Evolutionary conservation across 129 eudicot species (phyloP).

Genomic region (Flaveria linearis): DNA sequence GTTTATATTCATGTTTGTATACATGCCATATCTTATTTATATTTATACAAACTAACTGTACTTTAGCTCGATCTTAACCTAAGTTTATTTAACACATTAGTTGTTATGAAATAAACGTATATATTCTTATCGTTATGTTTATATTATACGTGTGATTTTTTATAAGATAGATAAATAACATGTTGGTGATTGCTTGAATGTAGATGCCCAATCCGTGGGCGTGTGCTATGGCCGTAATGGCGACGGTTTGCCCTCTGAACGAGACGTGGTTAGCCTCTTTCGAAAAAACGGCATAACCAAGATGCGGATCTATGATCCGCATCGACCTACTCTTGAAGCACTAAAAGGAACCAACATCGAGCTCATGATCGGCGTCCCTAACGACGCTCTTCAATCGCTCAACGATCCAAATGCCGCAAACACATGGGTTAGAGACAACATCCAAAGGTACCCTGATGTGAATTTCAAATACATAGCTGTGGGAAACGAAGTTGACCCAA

Average conservation of each 20-base stretch:
- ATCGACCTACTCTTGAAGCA: slow-evolving; percentile 32
- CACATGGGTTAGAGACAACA: slow-evolving; percentile 54
- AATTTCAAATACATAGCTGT: slow-evolving; percentile 57
- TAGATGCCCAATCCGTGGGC: slow-evolving; percentile 41
- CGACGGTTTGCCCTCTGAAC: slow-evolving; percentile 39
- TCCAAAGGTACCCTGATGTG: slow-evolving; percentile 39
- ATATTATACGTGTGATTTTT: not conserved
- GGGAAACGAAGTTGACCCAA: slow-evolving; percentile 54
- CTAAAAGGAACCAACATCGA: slow-evolving; percentile 40
- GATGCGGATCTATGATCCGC: slow-evolving; percentile 42
- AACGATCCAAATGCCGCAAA: slow-evolving; percentile 32
- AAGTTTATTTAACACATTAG: too few species aligned
- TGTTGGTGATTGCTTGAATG: not conserved
- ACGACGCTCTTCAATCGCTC: slow-evolving; percentile 29
- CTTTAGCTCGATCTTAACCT: too few species aligned
- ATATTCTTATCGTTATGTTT: not conserved
- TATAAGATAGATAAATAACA: not conserved
- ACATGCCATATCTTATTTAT: too few species aligned
- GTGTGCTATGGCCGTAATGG: slow-evolving; percentile 41
- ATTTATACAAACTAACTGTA: too few species aligned
- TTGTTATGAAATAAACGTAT: too few species aligned
- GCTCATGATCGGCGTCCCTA: slow-evolving; percentile 46
- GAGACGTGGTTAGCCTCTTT: slow-evolving; percentile 35
- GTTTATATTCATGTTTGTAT: not conserved
- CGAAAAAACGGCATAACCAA: slow-evolving; percentile 27